Evolutionary conservation across 345 rosid species (phyloP).

Genomic region (Hirschfeldia incana): DNA sequence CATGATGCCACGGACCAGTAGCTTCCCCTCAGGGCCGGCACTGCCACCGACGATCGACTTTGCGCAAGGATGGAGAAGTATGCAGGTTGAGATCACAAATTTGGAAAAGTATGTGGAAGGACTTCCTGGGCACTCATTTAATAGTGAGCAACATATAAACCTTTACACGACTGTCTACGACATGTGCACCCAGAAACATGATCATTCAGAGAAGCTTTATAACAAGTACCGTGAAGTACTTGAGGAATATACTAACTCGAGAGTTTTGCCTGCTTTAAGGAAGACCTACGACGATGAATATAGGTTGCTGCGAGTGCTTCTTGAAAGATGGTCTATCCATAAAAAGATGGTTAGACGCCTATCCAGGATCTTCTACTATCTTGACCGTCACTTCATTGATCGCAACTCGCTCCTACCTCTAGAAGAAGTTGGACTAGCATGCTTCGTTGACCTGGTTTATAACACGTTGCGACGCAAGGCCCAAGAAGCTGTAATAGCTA

Average conservation of each 20-base stretch:
- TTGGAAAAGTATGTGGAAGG: constrained; percentile 72
- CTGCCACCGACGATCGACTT: constrained; percentile 51
- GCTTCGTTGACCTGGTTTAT: constrained; percentile 79
- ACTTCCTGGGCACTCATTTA: constrained; percentile 37
- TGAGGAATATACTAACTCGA: constrained; percentile 57
- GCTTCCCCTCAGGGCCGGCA: too few relatives aligned
- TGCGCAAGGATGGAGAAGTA: constrained; percentile 72
- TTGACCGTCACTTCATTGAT: constrained; percentile 67
- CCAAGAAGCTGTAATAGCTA: constrained; percentile 60
- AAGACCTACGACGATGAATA: constrained; percentile 80
- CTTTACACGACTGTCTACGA: constrained; percentile 74
- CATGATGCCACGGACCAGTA: constrained; percentile 60
- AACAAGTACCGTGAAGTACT: constrained; percentile 67
- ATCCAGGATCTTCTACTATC: constrained; percentile 46
- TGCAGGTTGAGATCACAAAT: constrained; percentile 71
- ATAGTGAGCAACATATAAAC: constrained; percentile 42
- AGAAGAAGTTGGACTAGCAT: constrained; percentile 68
- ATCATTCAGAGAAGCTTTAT: constrained; percentile 78
- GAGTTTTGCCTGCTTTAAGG: constrained; percentile 58
- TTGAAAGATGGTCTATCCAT: constrained; percentile 77
- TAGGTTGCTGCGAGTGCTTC: constrained; percentile 69
- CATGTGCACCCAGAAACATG: constrained; percentile 80
- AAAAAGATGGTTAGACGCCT: constrained; percentile 28
- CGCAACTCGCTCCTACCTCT: constrained; percentile 65
- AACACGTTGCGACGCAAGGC: constrained; percentile 49